phyloP scores from a whole-genome alignment of 73 alveolate genomes.

The Paramecium caudatum region DNA sequence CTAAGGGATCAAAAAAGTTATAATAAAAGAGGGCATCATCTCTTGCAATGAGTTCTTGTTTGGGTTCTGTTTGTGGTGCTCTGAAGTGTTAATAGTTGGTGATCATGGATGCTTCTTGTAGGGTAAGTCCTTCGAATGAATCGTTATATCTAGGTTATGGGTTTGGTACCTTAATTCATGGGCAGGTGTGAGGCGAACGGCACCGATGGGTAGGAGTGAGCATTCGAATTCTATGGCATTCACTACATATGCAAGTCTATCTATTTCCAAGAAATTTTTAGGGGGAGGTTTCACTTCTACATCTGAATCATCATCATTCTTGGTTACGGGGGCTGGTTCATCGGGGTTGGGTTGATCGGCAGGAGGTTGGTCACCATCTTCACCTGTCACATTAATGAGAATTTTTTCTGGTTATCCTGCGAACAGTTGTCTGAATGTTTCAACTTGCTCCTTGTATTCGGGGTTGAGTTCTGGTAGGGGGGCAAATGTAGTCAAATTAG shows the following conservation, averaged over 20 bases:
- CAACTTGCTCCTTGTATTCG: constrained; percentile 80
- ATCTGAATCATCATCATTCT: constrained; percentile 84
- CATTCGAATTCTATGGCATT: constrained; percentile 91
- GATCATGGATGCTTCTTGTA: constrained; percentile 73
- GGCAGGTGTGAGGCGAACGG: constrained; percentile 86
- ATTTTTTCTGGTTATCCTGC: constrained; percentile 80
- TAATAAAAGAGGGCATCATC: constrained; percentile 93
- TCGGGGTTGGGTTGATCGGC: constrained; percentile 80
- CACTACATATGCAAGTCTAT: constrained; percentile 88
- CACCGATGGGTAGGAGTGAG: constrained; percentile 85
- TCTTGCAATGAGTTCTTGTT: constrained; percentile 86
- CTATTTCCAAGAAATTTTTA: constrained; percentile 89
- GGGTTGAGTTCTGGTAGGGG: constrained; percentile 82
- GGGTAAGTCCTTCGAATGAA: constrained; percentile 85
- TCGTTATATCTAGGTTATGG: constrained; percentile 81
- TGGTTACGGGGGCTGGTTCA: constrained; percentile 52
- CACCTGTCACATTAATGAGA: constrained; percentile 78
- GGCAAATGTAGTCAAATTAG: constrained; percentile 77
- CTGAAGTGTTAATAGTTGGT: constrained; percentile 88
- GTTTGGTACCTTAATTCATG: constrained; percentile 83
- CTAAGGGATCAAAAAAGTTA: constrained; percentile 87
- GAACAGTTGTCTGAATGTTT: constrained; percentile 78
- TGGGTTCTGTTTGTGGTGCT: constrained; percentile 85
- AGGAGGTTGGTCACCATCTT: constrained; percentile 78
- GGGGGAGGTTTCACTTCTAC: constrained; percentile 89